Evolutionary conservation across 305 asterid species (phyloP), one percentile per base, ranked within the genome.

Genomic region (Caryopteris hybrid): DNA sequence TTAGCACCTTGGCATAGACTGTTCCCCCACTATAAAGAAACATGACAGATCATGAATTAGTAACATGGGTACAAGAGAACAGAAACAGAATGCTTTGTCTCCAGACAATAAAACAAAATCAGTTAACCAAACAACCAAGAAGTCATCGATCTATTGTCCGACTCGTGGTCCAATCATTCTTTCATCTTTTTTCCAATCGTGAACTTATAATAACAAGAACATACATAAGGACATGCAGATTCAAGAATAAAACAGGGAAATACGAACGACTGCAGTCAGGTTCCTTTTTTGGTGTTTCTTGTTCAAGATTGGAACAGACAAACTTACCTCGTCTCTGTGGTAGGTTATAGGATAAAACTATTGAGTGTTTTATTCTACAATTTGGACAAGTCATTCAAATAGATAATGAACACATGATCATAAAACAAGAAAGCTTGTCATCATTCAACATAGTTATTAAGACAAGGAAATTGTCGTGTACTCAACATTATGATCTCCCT

Each of bases 1-100:
- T 82, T 86, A 61, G 98, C 92, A 61, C 97, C 96, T 77, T 92
- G 98, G 87, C 88, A 78, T 14, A 92, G 83, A 72, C 97, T 92
- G 85, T 90, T 92, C 7, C 93, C 96, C 97, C 97, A 92, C 98
- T 90, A 95, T 72, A 43, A 77, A 65, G 33, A 57, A 70, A 63
- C 23, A 58, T 39, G 25, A 5, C 14, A 36, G 61, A 48, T 69
- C 55, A 57, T 50, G 54, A 76, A 56, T 75, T 55, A 45, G 48
- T 47, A 41, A 53, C 6, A n/a, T 5, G 36, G 68, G 33, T 57
- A 55, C 65, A 61, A 41, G 27, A 53, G n/a, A 31, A 21, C 39
- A 23, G 20, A 56, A 72, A 65, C 17, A 72, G n/a, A 25, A 47
- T 41, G 9, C 0, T 36, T 27, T 43, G 46, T n/a, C 23, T 42